Conservation (phyloP, 2,329 filamentous ascomycete genomes). For the Neobulgaria alba region DNA sequence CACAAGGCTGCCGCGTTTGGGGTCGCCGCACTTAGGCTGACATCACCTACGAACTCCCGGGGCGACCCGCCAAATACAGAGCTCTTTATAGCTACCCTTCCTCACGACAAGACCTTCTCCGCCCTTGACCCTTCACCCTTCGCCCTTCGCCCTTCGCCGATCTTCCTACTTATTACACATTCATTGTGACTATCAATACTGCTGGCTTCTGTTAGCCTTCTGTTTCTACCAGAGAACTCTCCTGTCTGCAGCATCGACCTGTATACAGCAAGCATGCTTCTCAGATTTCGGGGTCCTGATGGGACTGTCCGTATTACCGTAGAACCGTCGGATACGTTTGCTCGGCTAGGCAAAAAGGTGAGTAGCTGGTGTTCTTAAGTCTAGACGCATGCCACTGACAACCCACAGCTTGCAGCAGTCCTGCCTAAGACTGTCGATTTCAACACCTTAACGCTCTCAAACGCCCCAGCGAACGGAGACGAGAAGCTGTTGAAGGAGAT, state of each 20-base stretch:
- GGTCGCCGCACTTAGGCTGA: neutral
- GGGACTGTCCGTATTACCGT: conserved; percentile 83
- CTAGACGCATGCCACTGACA: conserved; percentile 10
- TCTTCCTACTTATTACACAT: neutral
- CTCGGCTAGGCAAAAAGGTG: conserved; percentile 47
- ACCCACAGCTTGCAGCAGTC: conserved; percentile 43
- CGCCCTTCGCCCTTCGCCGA: neutral
- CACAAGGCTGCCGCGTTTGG: conserved; percentile 1
- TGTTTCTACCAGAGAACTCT: too few species aligned
- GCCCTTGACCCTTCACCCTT: neutral
- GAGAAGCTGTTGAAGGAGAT: conserved; percentile 52
- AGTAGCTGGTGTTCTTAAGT: neutral
- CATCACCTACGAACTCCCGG: neutral
- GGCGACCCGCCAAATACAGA: conserved; percentile 3
- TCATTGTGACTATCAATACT: neutral
- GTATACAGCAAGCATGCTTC: conserved; percentile 17
- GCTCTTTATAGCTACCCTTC: conserved; percentile 1
- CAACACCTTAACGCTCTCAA: conserved; percentile 51
- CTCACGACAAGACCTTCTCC: too few species aligned
- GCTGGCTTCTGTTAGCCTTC: too few species aligned
- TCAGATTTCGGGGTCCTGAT: conserved; percentile 62
- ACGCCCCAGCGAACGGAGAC: conserved; percentile 49
- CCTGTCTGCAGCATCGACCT: neutral
- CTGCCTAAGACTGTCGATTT: conserved; percentile 55
- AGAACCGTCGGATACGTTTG: conserved; percentile 66